Evolutionary conservation across 2,329 filamentous ascomycete species (phyloP).

Genomic region (Aspergillus sp.): DNA sequence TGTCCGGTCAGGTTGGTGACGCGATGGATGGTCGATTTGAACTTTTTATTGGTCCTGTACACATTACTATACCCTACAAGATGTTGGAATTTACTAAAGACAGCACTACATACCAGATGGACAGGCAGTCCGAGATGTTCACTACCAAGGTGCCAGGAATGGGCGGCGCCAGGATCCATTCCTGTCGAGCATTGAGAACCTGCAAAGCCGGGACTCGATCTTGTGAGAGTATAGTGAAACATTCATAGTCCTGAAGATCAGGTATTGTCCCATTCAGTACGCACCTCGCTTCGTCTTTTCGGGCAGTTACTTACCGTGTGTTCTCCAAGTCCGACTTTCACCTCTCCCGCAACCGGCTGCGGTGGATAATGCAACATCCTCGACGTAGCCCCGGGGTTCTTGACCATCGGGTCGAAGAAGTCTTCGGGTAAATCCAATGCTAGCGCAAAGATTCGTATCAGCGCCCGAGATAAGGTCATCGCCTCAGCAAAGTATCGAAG

Average conservation of each 20-base stretch:
- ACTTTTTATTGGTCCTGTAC: constrained; percentile 41
- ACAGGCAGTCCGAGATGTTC: constrained; percentile 37
- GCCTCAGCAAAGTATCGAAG: constrained; percentile 24
- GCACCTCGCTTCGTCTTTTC: not conserved
- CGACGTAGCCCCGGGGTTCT: constrained; percentile 41
- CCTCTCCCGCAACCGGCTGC: constrained; percentile 37
- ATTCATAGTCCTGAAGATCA: constrained; percentile 38
- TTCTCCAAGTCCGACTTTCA: constrained; percentile 43
- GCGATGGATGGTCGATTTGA: constrained; percentile 44
- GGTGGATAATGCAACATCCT: constrained; percentile 46
- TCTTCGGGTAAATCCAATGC: constrained; percentile 42
- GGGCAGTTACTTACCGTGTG: constrained; percentile 34
- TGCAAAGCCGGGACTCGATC: constrained; percentile 41
- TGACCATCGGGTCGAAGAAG: constrained; percentile 40
- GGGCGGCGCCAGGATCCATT: constrained; percentile 30
- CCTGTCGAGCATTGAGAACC: constrained; percentile 34
- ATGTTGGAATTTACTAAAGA: not conserved
- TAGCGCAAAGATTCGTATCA: constrained; percentile 43
- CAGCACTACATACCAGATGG: constrained; percentile 22
- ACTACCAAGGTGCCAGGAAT: constrained; percentile 32
- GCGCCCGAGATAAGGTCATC: constrained; percentile 19
- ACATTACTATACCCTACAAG: not conserved
- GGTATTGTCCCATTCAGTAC: too few species aligned
- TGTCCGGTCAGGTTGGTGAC: constrained; percentile 43
- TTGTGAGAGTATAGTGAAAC: constrained; percentile 46